Conservation (phyloP, 768 basidiomycete genomes). For the Lanmaoa pseudosensibilis region DNA sequence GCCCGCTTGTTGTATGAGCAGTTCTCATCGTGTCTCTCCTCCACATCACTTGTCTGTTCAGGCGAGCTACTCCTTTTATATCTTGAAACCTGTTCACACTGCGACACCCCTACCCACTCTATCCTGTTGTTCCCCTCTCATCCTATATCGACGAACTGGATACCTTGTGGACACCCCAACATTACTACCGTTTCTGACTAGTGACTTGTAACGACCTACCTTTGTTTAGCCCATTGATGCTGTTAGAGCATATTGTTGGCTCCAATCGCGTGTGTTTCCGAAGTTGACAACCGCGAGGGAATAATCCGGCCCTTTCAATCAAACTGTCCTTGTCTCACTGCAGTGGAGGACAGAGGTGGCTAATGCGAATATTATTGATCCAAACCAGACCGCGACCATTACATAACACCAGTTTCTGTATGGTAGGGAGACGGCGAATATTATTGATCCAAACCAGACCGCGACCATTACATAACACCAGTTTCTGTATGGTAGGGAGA, state of each 20-base stretch:
- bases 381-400: background rate
- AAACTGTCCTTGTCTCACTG: background rate
- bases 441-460: background rate
- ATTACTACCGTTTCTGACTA: background rate
- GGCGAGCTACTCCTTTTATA: background rate
- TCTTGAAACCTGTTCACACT: background rate
- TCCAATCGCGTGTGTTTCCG: background rate
- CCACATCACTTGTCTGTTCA: conserved; percentile 6
- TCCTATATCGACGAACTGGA: background rate
- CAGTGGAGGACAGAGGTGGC: too few species aligned
- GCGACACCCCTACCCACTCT: conserved; percentile 18
- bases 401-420: background rate
- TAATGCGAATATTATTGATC: background rate
- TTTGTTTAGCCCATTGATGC: background rate
- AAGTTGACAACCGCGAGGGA: background rate
- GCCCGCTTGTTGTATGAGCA: conserved; percentile 46
- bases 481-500: background rate
- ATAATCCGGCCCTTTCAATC: background rate
- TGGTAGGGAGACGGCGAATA: background rate
- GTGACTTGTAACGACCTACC: background rate
- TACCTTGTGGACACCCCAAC: conserved; percentile 11
- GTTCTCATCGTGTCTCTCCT: background rate
- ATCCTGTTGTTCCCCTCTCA: background rate
- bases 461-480: background rate
- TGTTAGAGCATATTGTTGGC: background rate